Conservation (phyloP, 1,284 basidiomycete species). For the Sporisorium graminicola region DNA sequence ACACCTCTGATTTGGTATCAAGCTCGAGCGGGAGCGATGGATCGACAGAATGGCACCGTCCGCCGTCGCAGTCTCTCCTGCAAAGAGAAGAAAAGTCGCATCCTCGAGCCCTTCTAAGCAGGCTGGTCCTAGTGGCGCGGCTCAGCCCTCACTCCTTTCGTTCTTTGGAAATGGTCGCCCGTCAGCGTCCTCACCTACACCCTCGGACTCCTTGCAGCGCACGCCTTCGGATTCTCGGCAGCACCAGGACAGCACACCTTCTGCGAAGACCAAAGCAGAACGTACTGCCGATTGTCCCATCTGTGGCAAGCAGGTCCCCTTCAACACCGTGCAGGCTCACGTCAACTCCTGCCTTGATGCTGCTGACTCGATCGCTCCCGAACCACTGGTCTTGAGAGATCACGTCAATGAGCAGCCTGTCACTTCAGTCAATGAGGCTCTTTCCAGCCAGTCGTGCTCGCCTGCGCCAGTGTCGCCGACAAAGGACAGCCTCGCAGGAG, state of each 20-base stretch:
- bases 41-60: slow-evolving; percentile 32
- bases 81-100: slow-evolving; percentile 41
- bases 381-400: slow-evolving; percentile 20
- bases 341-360: slow-evolving; percentile 53
- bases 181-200: slow-evolving; percentile 5
- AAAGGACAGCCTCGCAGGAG: neutral
- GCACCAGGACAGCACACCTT: neutral
- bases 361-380: slow-evolving; percentile 9
- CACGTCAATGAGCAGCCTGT: slow-evolving; percentile 20
- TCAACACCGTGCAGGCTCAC: slow-evolving; percentile 49
- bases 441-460: slow-evolving; percentile 20
- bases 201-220: slow-evolving; percentile 5
- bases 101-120: slow-evolving; percentile 42
- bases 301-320: slow-evolving; percentile 33
- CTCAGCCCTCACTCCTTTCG: slow-evolving; percentile 45
- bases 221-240: neutral
- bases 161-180: slow-evolving; percentile 37
- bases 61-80: slow-evolving; percentile 30
- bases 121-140: slow-evolving; percentile 17
- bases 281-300: slow-evolving; percentile 45
- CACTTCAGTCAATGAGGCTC: neutral
- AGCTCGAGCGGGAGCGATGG: slow-evolving; percentile 21
- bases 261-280: slow-evolving; percentile 7
- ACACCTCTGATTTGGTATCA: neutral
- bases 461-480: slow-evolving; percentile 10